Evolutionary conservation across 345 rosid species (phyloP), one percentile per base, ranked within the genome.

Genomic region (Euphorbia peplus): DNA sequence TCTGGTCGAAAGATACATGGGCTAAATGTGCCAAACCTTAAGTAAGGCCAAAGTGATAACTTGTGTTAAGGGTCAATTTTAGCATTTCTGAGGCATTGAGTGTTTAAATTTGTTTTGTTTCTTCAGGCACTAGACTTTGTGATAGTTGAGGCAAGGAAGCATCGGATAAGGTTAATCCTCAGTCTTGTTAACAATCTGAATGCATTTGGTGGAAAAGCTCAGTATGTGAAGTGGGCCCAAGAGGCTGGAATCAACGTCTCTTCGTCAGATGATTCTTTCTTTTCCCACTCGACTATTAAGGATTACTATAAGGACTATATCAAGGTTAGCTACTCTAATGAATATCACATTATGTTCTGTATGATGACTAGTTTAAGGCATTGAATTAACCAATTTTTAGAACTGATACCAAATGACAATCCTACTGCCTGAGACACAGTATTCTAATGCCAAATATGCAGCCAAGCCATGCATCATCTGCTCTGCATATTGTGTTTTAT

Each of bases 141-240:
- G 70, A 77, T 84, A 19, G 76, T 69, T 48, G 83, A 79, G 71
- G 88, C 85, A 50, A 76, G 84, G 66, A 79, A 66, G 71, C 68
- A 82, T 68, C 62, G 63, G 2, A 68, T 80, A 60, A 70, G 81
- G 69, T 66, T 84, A 73, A 80, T 82, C 28, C 81, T 80, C 18
- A 81, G 88, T 76, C 72, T 84, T 39, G 82, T 84, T 30, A 84
- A 84, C 69, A 82, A 80, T 69, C 73, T 84, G 51, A 60, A 71
- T 67, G 80, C 82, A 12, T 84, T 81, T 73, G 88, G 85, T 71
- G 88, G 88, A 16, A 82, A 82, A 68, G 70, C 74, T 73, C 85
- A 82, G 79, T 80, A 80, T 76, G 74, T 82, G 66, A 82, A 41
- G 47, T 80, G 85, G 85, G 84, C 74, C 30, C 64, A 70, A 63